These are phyloP conservation scores for Hypocrella siamensis DNA, from an alignment of 2,329 filamentous ascomycete species.

Conservation along the genomic window DNA sequence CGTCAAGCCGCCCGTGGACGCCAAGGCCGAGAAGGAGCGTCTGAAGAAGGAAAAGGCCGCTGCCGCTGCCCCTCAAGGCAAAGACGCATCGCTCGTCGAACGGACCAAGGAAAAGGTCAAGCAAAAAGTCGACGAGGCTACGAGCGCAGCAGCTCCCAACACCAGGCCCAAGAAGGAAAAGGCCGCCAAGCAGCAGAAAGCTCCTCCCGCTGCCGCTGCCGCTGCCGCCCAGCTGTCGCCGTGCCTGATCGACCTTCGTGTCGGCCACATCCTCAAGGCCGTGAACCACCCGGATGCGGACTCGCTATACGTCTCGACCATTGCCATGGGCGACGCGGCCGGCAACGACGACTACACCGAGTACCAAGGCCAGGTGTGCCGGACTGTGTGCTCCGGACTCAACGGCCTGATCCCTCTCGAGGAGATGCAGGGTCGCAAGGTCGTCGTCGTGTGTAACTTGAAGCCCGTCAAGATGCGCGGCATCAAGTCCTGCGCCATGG, in stretches of 20 bases:
- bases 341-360: conserved; percentile 74
- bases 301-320: conserved; percentile 87
- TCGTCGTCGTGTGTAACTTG: conserved; percentile 90
- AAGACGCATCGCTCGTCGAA: too few relatives aligned
- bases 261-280: conserved; percentile 94
- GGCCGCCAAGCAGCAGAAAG: conserved; percentile 54
- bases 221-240: conserved; percentile 67
- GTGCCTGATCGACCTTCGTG: conserved; percentile 79
- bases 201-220: conserved; percentile 49
- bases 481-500: conserved; percentile 67
- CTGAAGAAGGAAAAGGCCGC: conserved; percentile 92
- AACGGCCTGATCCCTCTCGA: conserved; percentile 85
- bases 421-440: conserved; percentile 93
- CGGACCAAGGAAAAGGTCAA: conserved; percentile 45
- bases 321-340: conserved; percentile 78
- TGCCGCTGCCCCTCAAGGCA: conserved; percentile 47
- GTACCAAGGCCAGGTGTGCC: conserved; percentile 79
- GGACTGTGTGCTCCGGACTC: conserved; percentile 92
- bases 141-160: conserved; percentile 19
- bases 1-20: conserved; percentile 76
- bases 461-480: conserved; percentile 99
- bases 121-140: conserved; percentile 36
- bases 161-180: conserved; percentile 27
- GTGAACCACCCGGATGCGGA: conserved; percentile 94
- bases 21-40: conserved; percentile 90